Evolutionary conservation across 2,329 filamentous ascomycete genomes (phyloP), one percentile per base, ranked within the genome.

Genomic region (Dothideomycetes sp.): DNA sequence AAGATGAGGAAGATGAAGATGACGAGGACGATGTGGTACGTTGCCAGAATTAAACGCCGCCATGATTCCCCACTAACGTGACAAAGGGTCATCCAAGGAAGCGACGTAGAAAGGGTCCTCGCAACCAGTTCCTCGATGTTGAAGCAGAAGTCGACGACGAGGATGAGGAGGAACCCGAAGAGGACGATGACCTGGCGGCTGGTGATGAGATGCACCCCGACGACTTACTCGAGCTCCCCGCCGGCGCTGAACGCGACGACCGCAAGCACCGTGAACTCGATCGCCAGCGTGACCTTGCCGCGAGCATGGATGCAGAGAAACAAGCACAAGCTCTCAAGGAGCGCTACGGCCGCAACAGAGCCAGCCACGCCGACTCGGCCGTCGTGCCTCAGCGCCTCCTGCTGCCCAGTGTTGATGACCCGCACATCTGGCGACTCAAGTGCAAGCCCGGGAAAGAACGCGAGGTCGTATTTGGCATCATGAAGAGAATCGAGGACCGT

Each of bases 81-180:
- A 9, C 40, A 24, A 51, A 79, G 73, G 72, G 71, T 42, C 77
- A 85, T 55, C 84, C 84, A 41, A 76, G 82, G 52, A 96, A 96
- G 63, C 83, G 88, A 42, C 65, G 72, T 55, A 81, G 79, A 59
- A 77, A 77, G 58, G 78, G 83, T 48, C 74, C 75, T 48, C 77
- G 85, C 47, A 84, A 85, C 52, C 80, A 82, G 54, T 95, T 95
- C 76, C 79, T 98, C 65, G 91, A 98, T 77, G 85, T 89, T 55
- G 91, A 98, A 70, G 91, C 91, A 59, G 91, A 95, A 65, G 91
- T 98, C 51, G 91, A 96, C 56, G 91, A 84, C 43, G 79, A 94
- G 47, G 87, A 94, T 52, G 87, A 94, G 52, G 84, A 86, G 49
- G 81, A 75, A 49, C 84, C 84, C 45, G 86, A 94, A 48, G 86